Base-by-base conservation (phyloP, 2,329 filamentous ascomycete species). In the Calonectria ilicicola region DNA sequence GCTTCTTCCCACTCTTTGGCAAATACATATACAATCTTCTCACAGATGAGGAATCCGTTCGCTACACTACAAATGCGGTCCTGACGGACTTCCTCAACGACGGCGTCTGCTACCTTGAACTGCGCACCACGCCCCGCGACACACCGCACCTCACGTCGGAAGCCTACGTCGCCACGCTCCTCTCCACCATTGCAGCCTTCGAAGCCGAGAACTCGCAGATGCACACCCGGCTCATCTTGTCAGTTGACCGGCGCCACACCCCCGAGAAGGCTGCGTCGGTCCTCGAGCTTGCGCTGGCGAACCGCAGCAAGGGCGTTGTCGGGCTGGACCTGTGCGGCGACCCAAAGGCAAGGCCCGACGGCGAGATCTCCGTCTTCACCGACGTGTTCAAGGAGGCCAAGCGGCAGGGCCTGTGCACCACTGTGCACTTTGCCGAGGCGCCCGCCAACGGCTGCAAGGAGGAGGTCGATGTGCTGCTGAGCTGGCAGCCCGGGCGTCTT, bases 251-350 rank as follows among this genome's bases (percentile, higher is more conserved):
- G 21, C 89, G 92, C 23, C 87, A 91, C 76, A 91, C 89, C 10
- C 77, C 86, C 10, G 80, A 83, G 1, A 90, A 93, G 74, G 94
- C 94, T 0, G 79, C 86, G n/a, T 86, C 92, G 72, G 89, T 92
- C 4, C 87, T 96, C 27, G 84, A 88, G 21, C 87, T 97, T 1
- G 93, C 93, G 1, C 81, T 89, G 58, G 84, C 85, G 70, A 90
- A 92, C 80, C 84, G 83, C 17, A 75, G 78, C 44, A 80, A 83
- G 5, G 90, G 91, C 21, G 89, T 96, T 5, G 92, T 96, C 1
- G 94, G 92, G 17, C 83, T 97, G 26, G 95, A 97, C 80, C 89
- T 97, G 23, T 96, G 94, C 82, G 95, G 95, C 21, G 91, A 97
- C 79, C 94, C 94, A 0, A 79, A 81, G 8, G 81, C 79, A 1